Base-by-base conservation (phyloP, 371 early-diverging fungal genomes). In the Mucor sp. region DNA sequence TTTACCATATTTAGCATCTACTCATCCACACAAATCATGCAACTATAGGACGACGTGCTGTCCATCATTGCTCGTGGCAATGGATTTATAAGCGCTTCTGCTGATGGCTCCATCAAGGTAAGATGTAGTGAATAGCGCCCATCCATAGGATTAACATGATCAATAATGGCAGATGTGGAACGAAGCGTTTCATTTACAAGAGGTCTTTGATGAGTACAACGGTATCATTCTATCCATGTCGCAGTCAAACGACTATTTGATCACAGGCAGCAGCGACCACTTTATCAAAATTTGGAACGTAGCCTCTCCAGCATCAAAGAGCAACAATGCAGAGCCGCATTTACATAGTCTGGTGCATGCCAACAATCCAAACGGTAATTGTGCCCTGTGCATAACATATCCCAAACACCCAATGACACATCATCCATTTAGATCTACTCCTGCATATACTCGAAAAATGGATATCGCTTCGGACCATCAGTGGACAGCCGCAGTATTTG, bases 81-180 rank as follows among this genome's bases (percentile, higher is more conserved):
- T 27, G 81, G 83, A 47, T 73, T 94, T 37, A 87, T 87, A 33
- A 88, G 90, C 60, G 91, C 89, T 11, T 90, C 91, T 14, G 91
- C 91, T 9, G 94, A 95, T 76, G 93, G 92, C 28, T 79, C 82
- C 30, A 89, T 94, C 37, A 90, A 90, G 77, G 87, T 90, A 35
- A 47, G 7, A 4, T 43, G 35, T 58, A 21, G 12, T 35, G 21
- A n/a, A n/a, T n/a, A n/a, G 30, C 30, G 6, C 30, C 30, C 30
- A 30, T 4, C 30, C 30, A 30, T 30, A 6, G 2, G 8, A 7
- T 4, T 39, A 1, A 58, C 35, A 33, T 17, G 17, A 39, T 14
- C 4, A 41, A 43, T 75, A 30, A 4, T 30, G 47, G 15, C 19
- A 61, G 17, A 27, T 79, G 67, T 96, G 96, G 96, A 85, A 84